These are phyloP conservation scores for Cercospora canescens DNA, from an alignment of 2,329 filamentous ascomycete genomes.

Conservation along the genomic window DNA sequence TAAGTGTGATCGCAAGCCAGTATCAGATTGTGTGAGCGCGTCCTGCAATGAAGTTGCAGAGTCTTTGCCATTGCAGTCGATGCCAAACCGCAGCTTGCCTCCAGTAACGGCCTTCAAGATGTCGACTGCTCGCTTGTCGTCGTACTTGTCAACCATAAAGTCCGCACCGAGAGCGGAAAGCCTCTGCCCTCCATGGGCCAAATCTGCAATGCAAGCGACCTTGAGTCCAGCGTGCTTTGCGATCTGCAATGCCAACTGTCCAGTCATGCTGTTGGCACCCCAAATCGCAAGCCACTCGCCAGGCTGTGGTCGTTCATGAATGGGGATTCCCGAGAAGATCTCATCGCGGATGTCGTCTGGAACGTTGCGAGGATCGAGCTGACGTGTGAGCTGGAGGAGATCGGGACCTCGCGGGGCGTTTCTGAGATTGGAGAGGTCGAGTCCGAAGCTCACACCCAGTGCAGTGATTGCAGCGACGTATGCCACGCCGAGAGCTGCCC, in stretches of 20 bases:
- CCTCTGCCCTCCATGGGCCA: constrained; percentile 63
- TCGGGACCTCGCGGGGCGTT: constrained; percentile 56
- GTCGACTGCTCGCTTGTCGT: constrained; percentile 64
- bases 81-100: constrained; percentile 62
- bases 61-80: constrained; percentile 68
- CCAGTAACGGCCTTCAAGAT: constrained; percentile 62
- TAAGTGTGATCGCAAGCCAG: constrained; percentile 52
- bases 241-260: constrained; percentile 66
- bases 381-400: constrained; percentile 53
- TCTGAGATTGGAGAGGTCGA: constrained; percentile 58
- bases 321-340: constrained; percentile 57
- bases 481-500: constrained; percentile 67
- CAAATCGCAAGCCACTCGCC: constrained; percentile 75
- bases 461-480: constrained; percentile 69
- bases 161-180: constrained; percentile 59
- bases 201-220: constrained; percentile 67
- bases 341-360: constrained; percentile 64
- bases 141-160: constrained; percentile 67
- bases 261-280: constrained; percentile 74
- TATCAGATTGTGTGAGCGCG: constrained; percentile 44
- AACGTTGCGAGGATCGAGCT: constrained; percentile 49
- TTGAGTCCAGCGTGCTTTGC: constrained; percentile 65
- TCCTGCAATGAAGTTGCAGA: constrained; percentile 60
- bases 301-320: constrained; percentile 54
- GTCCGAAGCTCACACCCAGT: constrained; percentile 68